phyloP scores from a whole-genome alignment of 2,329 filamentous ascomycete species.

The Apiospora malaysiana region DNA sequence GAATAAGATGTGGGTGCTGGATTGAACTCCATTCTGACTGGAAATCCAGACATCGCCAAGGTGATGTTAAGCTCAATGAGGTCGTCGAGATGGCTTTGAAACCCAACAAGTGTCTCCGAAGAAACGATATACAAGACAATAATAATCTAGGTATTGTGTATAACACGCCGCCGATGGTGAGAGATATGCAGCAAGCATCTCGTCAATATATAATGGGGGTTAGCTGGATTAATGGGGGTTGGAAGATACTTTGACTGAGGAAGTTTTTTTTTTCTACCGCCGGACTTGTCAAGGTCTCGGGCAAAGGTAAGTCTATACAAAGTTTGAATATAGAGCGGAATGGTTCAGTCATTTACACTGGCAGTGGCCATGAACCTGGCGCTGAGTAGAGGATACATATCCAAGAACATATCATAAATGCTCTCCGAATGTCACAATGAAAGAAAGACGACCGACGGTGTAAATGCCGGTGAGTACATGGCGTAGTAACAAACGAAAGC shows the following conservation, averaged over 20 bases:
- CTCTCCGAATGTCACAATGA: neutral
- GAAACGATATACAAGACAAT: too few species aligned
- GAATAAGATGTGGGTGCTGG: neutral
- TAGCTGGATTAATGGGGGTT: too few species aligned
- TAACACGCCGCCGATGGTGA: too few species aligned
- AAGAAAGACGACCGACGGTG: neutral
- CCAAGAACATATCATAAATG: neutral
- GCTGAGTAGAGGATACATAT: neutral
- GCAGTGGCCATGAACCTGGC: neutral
- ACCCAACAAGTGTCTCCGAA: too few species aligned
- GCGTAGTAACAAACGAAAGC: neutral
- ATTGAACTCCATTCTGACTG: neutral
- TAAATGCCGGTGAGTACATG: neutral
- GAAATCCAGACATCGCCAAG: neutral
- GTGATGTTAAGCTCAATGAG: neutral
- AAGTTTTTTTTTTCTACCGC: neutral
- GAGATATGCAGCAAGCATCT: too few species aligned
- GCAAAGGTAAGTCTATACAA: neutral
- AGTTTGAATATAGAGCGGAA: neutral
- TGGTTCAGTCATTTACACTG: neutral
- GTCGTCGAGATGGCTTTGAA: neutral
- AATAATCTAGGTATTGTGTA: too few species aligned
- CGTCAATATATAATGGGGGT: too few species aligned
- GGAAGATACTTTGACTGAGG: neutral
- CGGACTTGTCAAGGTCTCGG: neutral